These are phyloP conservation scores for Calonectria pseudoturangicola DNA, from an alignment of 2,329 filamentous ascomycete genomes.

Conservation along the genomic window DNA sequence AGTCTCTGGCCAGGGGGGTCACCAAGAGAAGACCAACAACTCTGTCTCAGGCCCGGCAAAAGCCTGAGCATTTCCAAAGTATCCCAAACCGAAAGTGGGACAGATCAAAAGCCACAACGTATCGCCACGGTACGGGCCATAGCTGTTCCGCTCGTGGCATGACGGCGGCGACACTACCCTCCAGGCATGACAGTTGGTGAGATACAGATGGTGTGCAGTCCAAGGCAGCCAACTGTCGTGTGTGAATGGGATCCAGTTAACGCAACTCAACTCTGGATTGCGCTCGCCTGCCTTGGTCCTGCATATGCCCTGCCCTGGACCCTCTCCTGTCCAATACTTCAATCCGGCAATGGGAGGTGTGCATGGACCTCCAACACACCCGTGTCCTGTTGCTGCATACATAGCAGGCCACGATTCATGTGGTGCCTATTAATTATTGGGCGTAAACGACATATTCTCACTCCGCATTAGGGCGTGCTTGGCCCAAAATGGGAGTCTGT, in stretches of 20 bases:
- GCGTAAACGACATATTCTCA: constrained; percentile 25
- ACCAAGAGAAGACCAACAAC: constrained; percentile 23
- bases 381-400: constrained; percentile 31
- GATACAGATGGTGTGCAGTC: constrained; percentile 21
- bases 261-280: constrained; percentile 29
- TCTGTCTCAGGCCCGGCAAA: not conserved
- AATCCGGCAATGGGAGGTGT: constrained; percentile 30
- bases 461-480: constrained; percentile 13
- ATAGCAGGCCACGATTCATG: constrained; percentile 13
- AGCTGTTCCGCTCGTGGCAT: constrained; percentile 15
- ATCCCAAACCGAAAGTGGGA: not conserved
- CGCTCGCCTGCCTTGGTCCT: constrained; percentile 32
- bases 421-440: constrained; percentile 10
- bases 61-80: not conserved
- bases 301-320: constrained; percentile 24
- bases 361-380: constrained; percentile 38
- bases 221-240: not conserved
- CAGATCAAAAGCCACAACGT: constrained; percentile 21
- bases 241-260: constrained; percentile 7
- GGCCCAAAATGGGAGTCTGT: not conserved
- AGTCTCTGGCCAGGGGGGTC: constrained; percentile 6
- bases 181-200: constrained; percentile 3
- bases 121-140: constrained; percentile 4
- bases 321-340: constrained; percentile 30
- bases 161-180: constrained; percentile 5